Evolutionary conservation across 345 rosid species (phyloP).

Genomic region (Euphorbia pulcherrima): DNA sequence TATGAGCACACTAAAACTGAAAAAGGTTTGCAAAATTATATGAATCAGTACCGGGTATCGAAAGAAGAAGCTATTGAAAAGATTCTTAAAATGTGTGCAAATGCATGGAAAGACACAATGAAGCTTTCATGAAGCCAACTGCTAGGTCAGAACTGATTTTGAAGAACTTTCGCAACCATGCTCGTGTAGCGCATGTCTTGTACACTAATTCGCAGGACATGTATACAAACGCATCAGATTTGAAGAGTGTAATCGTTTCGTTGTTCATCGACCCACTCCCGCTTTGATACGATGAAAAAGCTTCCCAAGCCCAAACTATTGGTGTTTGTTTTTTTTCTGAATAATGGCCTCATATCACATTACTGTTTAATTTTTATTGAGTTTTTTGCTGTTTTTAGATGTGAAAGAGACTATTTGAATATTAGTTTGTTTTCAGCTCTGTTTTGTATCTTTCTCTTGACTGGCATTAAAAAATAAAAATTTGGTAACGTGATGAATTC

Average conservation of each 20-base stretch:
- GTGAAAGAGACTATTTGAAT: too few relatives aligned
- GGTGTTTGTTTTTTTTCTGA: too few relatives aligned
- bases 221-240: neutral
- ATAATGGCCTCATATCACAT: too few relatives aligned
- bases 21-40: slow-evolving; percentile 4
- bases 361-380: too few relatives aligned
- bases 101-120: slow-evolving; percentile 19
- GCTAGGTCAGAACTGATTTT: neutral
- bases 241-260: neutral
- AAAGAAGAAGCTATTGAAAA: slow-evolving; percentile 3
- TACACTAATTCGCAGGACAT: neutral
- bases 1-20: neutral
- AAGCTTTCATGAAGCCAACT: slow-evolving; percentile 14
- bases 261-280: slow-evolving; percentile 4
- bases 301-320: too few relatives aligned
- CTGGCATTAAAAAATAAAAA: too few relatives aligned
- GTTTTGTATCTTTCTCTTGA: too few relatives aligned
- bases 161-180: neutral
- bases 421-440: too few relatives aligned
- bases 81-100: neutral
- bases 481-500: too few relatives aligned
- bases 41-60: slow-evolving; percentile 8
- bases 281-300: neutral
- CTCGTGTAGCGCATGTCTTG: neutral
- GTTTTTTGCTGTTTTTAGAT: too few relatives aligned